phyloP scores from a whole-genome alignment of 441 rosid genomes.

The Gossypium schwendimanii region DNA sequence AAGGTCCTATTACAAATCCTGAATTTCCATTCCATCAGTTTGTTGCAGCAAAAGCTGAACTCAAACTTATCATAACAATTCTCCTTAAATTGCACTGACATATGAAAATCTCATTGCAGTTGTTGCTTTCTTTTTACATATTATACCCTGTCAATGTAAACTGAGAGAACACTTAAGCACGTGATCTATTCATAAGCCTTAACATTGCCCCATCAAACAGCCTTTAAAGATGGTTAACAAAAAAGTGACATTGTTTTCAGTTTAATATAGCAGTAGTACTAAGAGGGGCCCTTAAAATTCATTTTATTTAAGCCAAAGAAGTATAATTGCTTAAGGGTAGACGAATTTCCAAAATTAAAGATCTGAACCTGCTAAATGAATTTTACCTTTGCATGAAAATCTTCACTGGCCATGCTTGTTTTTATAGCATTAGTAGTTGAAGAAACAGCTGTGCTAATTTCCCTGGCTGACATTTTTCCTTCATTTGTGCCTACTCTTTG shows the following conservation, averaged over 20 bases:
- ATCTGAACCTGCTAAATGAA: constrained; percentile 8
- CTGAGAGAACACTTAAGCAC: not conserved
- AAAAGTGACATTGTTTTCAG: not conserved
- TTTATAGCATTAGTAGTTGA: constrained; percentile 29
- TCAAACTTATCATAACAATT: not conserved
- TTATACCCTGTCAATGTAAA: not conserved
- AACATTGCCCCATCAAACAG: not conserved
- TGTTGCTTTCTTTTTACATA: not conserved
- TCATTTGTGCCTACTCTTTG: constrained; percentile 21
- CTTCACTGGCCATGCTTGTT: constrained; percentile 28
- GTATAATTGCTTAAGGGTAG: not conserved
- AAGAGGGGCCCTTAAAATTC: not conserved
- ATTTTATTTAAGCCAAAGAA: not conserved
- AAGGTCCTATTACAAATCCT: not conserved
- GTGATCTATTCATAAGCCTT: not conserved
- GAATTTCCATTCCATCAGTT: not conserved
- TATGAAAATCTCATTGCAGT: not conserved
- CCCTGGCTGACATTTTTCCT: constrained; percentile 21
- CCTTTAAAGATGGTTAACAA: not conserved
- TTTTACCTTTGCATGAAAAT: constrained; percentile 49
- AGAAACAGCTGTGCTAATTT: constrained; percentile 19
- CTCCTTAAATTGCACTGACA: not conserved
- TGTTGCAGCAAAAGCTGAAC: not conserved
- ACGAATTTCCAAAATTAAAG: not conserved
- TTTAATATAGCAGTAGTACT: not conserved